Conservation (phyloP, 2,329 filamentous ascomycete genomes). For the Aspergillus niger region DNA sequence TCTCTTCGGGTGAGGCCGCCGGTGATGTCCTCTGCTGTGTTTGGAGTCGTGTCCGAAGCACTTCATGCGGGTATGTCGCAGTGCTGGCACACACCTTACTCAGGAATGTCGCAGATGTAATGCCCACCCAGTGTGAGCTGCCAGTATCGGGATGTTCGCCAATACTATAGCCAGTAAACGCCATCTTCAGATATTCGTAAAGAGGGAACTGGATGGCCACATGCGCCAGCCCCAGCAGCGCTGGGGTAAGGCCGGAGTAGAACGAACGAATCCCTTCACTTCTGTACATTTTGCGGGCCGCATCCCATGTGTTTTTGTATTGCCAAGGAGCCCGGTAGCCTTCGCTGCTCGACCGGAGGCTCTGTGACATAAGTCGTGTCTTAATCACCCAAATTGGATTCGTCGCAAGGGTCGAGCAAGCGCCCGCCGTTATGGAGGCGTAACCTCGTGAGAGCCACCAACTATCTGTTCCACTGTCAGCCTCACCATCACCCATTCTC, state of each 20-base stretch:
- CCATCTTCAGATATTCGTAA: constrained; percentile 89
- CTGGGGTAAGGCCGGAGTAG: constrained; percentile 91
- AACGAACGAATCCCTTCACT: constrained; percentile 87
- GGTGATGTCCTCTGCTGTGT: constrained; percentile 76
- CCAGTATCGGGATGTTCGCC: constrained; percentile 66
- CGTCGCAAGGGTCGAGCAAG: constrained; percentile 88
- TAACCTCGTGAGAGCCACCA: constrained; percentile 78
- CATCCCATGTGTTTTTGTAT: constrained; percentile 86
- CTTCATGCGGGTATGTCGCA: constrained; percentile 95
- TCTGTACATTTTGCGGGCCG: constrained; percentile 92
- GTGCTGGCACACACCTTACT: constrained; percentile 95
- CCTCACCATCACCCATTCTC: background rate
- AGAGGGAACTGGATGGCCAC: constrained; percentile 97
- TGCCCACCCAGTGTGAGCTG: constrained; percentile 76
- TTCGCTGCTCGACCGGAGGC: constrained; percentile 55
- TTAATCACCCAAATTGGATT: constrained; percentile 99
- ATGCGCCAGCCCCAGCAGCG: constrained; percentile 86
- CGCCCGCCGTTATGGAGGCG: constrained; percentile 87
- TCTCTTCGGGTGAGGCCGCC: constrained; percentile 51
- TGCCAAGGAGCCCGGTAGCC: constrained; percentile 68
- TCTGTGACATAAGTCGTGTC: constrained; percentile 95
- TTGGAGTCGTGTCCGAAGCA: constrained; percentile 88
- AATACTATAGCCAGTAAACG: constrained; percentile 87
- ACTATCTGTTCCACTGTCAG: constrained; percentile 58
- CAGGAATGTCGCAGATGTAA: constrained; percentile 83